Percentiles rank a stretch among this genome's conserved stretches.
Evolutionary conservation across 2,329 filamentous ascomycete species (phyloP).

Genomic region (Venturia pyrina): DNA sequence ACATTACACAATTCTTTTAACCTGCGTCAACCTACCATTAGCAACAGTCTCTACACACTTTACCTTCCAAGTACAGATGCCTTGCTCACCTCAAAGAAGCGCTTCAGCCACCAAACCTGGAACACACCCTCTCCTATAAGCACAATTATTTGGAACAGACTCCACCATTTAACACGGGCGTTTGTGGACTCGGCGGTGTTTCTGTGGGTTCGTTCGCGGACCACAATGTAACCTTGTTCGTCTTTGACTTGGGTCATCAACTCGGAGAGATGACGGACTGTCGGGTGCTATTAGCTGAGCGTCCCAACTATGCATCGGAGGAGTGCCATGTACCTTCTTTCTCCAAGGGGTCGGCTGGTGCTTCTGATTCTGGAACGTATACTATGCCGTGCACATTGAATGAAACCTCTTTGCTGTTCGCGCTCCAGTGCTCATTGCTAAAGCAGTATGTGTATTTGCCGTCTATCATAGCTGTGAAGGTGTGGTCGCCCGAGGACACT

Average conservation of each 20-base stretch:
- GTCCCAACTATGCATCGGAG: background rate
- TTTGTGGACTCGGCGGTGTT: conserved; percentile 99
- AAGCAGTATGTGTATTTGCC: conserved; percentile 96
- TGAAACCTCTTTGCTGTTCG: conserved; percentile 92
- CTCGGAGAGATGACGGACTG: conserved; percentile 75
- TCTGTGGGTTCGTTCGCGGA: conserved; percentile 89
- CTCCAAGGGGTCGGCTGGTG: conserved; percentile 79
- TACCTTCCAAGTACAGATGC: conserved; percentile 2
- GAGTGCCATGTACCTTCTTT: conserved; percentile 56
- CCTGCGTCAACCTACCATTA: background rate
- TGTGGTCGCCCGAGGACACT: conserved; percentile 84
- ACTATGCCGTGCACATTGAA: conserved; percentile 99
- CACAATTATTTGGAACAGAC: conserved; percentile 85
- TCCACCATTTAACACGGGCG: conserved; percentile 98
- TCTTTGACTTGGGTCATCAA: conserved; percentile 89
- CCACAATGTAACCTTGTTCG: conserved; percentile 92
- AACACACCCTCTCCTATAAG: conserved; percentile 88
- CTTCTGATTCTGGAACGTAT: conserved; percentile 84
- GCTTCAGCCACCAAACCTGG: conserved; percentile 98
- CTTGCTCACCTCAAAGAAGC: conserved; percentile 75
- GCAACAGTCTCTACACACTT: background rate
- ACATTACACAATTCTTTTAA: conserved; percentile 9
- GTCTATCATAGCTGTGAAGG: conserved; percentile 75
- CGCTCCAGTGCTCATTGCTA: conserved; percentile 96
- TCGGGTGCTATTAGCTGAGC: conserved; percentile 4